Evolutionary conservation across 176 grass and related monocot genomes (phyloP).

Genomic region (Rhipidocladum racemiflorum): DNA sequence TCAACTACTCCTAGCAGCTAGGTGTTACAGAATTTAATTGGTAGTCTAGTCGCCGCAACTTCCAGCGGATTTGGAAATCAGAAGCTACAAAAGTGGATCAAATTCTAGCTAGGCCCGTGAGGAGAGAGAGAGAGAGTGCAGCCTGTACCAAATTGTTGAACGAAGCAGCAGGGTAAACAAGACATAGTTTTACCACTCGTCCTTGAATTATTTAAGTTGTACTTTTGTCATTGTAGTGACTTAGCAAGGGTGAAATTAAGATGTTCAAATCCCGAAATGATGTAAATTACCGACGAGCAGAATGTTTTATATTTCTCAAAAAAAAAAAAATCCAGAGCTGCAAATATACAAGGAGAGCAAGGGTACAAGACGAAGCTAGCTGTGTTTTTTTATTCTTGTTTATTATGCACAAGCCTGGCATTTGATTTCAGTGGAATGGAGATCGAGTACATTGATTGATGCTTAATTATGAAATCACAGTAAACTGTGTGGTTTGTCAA

Average conservation of each 20-base stretch:
- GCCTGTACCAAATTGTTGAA: neutral
- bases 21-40: conserved; percentile 34
- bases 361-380: neutral
- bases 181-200: neutral
- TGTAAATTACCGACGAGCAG: neutral
- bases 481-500: neutral
- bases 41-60: conserved; percentile 6
- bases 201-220: neutral
- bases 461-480: neutral
- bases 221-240: neutral
- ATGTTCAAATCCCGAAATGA: neutral
- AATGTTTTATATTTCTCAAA: neutral
- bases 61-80: conserved; percentile 25
- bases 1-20: no score
- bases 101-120: neutral
- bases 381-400: neutral
- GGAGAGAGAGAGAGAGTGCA: no score
- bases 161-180: conserved; percentile 10
- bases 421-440: neutral
- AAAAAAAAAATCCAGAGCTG: neutral
- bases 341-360: neutral
- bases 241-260: neutral
- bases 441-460: neutral
- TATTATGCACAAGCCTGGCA: neutral
- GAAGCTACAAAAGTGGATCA: conserved; percentile 23